phyloP scores from a whole-genome alignment of 352 stramenopile species.

The Phytophthora pseudosyringae region DNA sequence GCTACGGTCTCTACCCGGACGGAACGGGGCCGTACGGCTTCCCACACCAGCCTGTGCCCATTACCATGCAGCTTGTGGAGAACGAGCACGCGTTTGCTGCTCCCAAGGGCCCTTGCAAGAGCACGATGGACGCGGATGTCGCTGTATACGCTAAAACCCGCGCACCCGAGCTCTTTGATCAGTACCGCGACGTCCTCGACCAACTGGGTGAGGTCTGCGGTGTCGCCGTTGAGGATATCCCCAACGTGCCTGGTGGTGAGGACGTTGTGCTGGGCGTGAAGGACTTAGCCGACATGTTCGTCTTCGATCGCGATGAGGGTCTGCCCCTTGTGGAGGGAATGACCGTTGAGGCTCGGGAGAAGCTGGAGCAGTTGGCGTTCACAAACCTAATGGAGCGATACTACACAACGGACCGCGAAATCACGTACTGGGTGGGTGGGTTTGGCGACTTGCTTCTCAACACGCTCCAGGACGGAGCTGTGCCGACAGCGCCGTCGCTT shows the following conservation, averaged over 20 bases:
- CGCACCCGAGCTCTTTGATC: constrained; percentile 59
- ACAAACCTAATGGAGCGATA: constrained; percentile 88
- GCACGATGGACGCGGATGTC: constrained; percentile 57
- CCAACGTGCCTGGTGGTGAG: constrained; percentile 63
- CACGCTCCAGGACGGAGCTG: constrained; percentile 62
- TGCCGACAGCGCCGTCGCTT: constrained; percentile 50
- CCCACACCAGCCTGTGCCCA: constrained; percentile 71
- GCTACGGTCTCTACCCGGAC: constrained; percentile 83
- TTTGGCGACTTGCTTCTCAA: constrained; percentile 73
- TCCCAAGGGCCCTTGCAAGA: constrained; percentile 75
- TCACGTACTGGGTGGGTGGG: constrained; percentile 87
- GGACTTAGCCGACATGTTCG: constrained; percentile 86
- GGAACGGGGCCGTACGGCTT: constrained; percentile 75
- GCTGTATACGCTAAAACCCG: constrained; percentile 62
- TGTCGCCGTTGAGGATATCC: constrained; percentile 62
- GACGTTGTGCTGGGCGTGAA: constrained; percentile 82
- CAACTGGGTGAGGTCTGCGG: constrained; percentile 64
- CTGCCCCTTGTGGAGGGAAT: constrained; percentile 63
- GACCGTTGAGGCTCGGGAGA: constrained; percentile 52
- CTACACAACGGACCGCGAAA: constrained; percentile 75
- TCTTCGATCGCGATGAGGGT: constrained; percentile 75
- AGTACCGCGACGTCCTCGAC: constrained; percentile 64
- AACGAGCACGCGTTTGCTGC: constrained; percentile 89
- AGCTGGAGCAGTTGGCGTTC: constrained; percentile 78
- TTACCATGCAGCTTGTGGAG: constrained; percentile 85